Evolutionary conservation across 1,139 yeast species (phyloP), one percentile per base, ranked within the genome.

Genomic region (Kurtzmaniella natalensis): DNA sequence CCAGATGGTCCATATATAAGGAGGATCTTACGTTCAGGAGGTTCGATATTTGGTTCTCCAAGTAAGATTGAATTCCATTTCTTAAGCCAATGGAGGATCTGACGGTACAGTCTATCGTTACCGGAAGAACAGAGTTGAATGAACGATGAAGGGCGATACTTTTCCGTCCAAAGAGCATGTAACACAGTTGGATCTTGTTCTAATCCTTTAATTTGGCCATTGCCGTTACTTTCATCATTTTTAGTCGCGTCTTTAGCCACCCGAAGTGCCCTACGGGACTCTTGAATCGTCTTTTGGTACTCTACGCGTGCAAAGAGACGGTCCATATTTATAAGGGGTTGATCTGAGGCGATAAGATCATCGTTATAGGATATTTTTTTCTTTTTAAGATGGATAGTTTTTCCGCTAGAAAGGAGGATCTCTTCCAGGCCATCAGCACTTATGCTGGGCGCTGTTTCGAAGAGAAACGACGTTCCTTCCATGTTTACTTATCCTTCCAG

Each of bases 1-100:
- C 98, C 98, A 1, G 96, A 89, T 0, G 96, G 94, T 0, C 98
- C 98, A 52, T 83, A 87, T 3, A 92, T 72, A 32, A 92, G 61
- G 25, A 92, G 53, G 1, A 92, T 69, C 44, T 78, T 82, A 36
- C 70, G 70, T n/a, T 57, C 61, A 0, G 97, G 97, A 32, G 97
- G 67, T 5, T 81, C 78, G 29, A 24, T 33, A 23, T 14, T 11
- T 16, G 26, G 61, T 31, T 67, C 71, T 7, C 75, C 72, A 48
- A 76, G 81, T 1, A 84, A 94, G 1, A 76, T 69, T 4, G 73
- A 57, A 2, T 84, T 75, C 97, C 97, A 92, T 39, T 78, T 79
- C 42, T 77, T 73, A 24, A 92, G 55, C 97, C 97, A 92, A 36
- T 74, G 74, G 36, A 89, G 61, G 16, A 89, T 70, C 24, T 61